phyloP scores from a whole-genome alignment of 2,329 filamentous ascomycete species.

The Cytospora piceae region DNA sequence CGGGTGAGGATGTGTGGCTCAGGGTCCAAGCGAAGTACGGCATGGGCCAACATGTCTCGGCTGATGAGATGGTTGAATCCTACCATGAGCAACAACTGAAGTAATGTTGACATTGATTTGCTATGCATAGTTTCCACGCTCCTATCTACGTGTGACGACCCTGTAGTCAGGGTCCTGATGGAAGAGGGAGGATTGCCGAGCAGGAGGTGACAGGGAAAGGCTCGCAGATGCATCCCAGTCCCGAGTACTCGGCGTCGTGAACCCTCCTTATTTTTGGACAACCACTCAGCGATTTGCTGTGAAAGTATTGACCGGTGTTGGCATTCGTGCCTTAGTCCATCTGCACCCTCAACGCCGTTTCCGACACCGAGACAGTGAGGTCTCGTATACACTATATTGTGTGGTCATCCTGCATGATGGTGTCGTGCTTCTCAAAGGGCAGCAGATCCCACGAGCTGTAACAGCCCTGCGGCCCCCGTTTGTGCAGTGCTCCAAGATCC shows the following conservation, averaged over 20 bases:
- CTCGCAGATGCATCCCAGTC: neutral
- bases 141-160: neutral
- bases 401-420: constrained; percentile 17
- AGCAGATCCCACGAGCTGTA: neutral
- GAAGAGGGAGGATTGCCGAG: neutral
- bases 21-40: neutral
- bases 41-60: neutral
- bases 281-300: neutral
- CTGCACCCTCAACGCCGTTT: neutral
- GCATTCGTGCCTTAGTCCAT: neutral
- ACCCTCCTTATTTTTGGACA: neutral
- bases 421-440: constrained; percentile 12
- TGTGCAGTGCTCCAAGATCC: neutral
- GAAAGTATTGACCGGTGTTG: neutral
- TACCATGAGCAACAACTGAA: neutral
- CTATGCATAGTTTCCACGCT: neutral
- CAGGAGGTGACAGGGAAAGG: neutral
- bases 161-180: neutral
- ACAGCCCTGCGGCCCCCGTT: constrained; percentile 17
- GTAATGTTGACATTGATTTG: neutral
- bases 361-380: neutral
- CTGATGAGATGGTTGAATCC: neutral
- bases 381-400: neutral
- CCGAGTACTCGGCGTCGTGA: neutral
- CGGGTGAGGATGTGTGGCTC: neutral